These are phyloP conservation scores for Osmanthus fragrans DNA, from an alignment of 257 asterid genomes.

Conservation along the genomic window DNA sequence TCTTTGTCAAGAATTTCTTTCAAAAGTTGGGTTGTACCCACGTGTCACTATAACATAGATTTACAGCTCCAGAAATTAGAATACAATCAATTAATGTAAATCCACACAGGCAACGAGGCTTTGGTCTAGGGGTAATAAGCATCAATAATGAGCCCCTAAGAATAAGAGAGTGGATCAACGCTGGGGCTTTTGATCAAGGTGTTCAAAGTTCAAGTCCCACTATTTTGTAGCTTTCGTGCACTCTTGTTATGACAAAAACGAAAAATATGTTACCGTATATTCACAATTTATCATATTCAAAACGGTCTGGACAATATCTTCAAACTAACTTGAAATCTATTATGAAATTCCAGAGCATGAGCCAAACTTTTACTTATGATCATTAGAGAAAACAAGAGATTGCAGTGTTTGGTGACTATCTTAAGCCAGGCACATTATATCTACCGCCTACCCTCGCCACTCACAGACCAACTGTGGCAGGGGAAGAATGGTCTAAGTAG, in stretches of 20 bases:
- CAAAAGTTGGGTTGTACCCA: background rate
- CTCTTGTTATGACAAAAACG: background rate
- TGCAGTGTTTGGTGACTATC: background rate
- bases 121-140: background rate
- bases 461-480: too few relatives aligned
- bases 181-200: background rate
- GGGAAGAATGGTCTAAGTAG: too few relatives aligned
- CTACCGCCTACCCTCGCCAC: too few relatives aligned
- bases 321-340: background rate
- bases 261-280: background rate
- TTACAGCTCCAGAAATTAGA: background rate
- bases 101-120: background rate
- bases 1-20: background rate
- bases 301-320: background rate
- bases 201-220: background rate
- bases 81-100: background rate
- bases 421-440: background rate
- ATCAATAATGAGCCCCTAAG: background rate
- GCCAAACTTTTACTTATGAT: background rate
- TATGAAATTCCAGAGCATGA: background rate
- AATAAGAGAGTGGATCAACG: background rate
- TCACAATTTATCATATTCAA: background rate
- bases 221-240: background rate
- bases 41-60: background rate
- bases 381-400: background rate